Evolutionary conservation across 371 early-diverging fungal genomes (phyloP).

Genomic region (Phascolomyces articulosus): DNA sequence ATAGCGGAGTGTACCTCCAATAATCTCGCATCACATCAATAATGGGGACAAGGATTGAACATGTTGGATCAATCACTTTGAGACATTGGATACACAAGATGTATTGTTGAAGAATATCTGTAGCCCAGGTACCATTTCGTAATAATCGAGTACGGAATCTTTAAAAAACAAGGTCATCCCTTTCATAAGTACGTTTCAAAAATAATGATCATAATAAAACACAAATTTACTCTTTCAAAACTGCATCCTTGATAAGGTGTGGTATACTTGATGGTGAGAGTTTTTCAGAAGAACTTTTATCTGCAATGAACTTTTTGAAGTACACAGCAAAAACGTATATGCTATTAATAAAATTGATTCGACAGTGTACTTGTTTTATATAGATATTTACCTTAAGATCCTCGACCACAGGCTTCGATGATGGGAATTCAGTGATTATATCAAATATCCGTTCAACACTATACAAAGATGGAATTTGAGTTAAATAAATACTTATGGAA

Average conservation of each 20-base stretch:
- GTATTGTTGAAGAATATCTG: constrained; percentile 36
- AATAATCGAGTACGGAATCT: constrained; percentile 36
- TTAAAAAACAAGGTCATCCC: not conserved
- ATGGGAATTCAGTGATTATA: constrained; percentile 41
- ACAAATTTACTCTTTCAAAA: constrained; percentile 40
- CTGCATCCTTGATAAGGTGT: constrained; percentile 15
- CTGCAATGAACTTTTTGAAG: not conserved
- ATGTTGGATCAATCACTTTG: constrained; percentile 35
- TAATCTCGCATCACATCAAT: constrained; percentile 29
- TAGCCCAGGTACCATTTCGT: constrained; percentile 37
- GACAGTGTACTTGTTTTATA: not conserved
- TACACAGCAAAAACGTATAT: not conserved
- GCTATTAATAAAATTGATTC: not conserved
- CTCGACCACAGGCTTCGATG: constrained; percentile 22
- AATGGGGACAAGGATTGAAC: constrained; percentile 28
- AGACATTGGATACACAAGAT: constrained; percentile 36
- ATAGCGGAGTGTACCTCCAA: constrained; percentile 27
- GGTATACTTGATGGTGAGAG: not conserved
- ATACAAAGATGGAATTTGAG: too few relatives aligned
- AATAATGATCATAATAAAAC: too few relatives aligned
- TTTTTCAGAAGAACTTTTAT: constrained; percentile 7
- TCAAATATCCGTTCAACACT: constrained; percentile 33
- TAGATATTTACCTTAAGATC: constrained; percentile 31
- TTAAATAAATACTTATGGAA: too few relatives aligned
- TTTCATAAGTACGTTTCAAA: too few relatives aligned